Conservation (phyloP, 768 basidiomycete genomes). For the Russula vinacea region DNA sequence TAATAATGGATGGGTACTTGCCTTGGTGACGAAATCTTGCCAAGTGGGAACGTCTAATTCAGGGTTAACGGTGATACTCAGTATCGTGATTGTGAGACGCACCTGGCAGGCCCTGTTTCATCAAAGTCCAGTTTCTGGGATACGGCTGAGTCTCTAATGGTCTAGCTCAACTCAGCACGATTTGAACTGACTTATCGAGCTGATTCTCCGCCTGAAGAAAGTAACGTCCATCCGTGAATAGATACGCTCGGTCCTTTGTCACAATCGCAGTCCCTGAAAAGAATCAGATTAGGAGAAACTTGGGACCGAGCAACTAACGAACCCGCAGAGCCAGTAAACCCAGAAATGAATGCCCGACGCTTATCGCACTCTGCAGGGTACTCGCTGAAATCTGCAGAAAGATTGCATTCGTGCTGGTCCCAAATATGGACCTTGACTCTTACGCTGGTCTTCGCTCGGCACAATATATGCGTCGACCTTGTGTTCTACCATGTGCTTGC, state of each 20-base stretch:
- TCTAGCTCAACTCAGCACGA: background rate
- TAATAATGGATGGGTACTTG: constrained; percentile 30
- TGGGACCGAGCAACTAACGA: constrained; percentile 27
- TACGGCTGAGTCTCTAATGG: background rate
- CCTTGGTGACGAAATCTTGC: constrained; percentile 83
- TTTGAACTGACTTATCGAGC: constrained; percentile 62
- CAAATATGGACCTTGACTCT: constrained; percentile 35
- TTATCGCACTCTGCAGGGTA: constrained; percentile 83
- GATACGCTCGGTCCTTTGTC: constrained; percentile 62
- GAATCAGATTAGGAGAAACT: background rate
- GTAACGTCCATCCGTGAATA: constrained; percentile 96
- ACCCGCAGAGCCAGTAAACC: constrained; percentile 94
- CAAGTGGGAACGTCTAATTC: constrained; percentile 77
- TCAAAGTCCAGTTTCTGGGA: constrained; percentile 82
- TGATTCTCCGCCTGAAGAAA: constrained; percentile 91
- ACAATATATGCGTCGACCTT: constrained; percentile 74
- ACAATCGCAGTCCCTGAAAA: constrained; percentile 70
- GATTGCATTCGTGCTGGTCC: constrained; percentile 8
- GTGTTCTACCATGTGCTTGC: constrained; percentile 64
- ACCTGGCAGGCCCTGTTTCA: constrained; percentile 90
- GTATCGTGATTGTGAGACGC: constrained; percentile 22
- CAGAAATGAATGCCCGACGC: constrained; percentile 83
- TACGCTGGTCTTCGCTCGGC: constrained; percentile 91
- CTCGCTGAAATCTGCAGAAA: constrained; percentile 74
- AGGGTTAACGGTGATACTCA: constrained; percentile 22